Conservation (phyloP, 2,329 filamentous ascomycete genomes). For the Botrytis squamosa region DNA sequence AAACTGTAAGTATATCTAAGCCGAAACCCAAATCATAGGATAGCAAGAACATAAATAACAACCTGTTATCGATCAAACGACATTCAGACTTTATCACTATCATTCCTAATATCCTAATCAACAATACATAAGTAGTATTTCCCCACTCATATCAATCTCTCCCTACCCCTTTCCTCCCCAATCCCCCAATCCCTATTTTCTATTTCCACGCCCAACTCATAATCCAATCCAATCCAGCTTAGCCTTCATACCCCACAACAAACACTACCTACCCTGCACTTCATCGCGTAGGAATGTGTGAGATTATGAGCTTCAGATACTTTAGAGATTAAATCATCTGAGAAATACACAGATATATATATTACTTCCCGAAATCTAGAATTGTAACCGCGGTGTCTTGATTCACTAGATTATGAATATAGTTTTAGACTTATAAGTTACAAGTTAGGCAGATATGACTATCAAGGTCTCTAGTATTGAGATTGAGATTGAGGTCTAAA, state of each 20-base stretch:
- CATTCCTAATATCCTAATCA: too few relatives aligned
- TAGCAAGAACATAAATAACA: not conserved
- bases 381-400: accelerated
- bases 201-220: not conserved
- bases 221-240: not conserved
- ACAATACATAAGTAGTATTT: too few relatives aligned
- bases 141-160: not conserved
- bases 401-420: not conserved
- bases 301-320: not conserved
- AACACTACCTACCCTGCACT: not conserved
- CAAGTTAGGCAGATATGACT: not conserved
- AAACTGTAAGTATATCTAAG: not conserved
- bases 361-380: not conserved
- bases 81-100: not conserved
- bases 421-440: not conserved
- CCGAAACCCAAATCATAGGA: accelerated
- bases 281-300: not conserved
- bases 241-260: not conserved
- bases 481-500: not conserved
- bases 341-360: not conserved
- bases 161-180: too few relatives aligned
- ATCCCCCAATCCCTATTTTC: too few relatives aligned
- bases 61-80: not conserved
- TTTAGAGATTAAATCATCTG: not conserved
- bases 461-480: not conserved